Evolutionary conservation across 2,329 filamentous ascomycete genomes (phyloP).

Genomic region (Fusarium verrucosum): DNA sequence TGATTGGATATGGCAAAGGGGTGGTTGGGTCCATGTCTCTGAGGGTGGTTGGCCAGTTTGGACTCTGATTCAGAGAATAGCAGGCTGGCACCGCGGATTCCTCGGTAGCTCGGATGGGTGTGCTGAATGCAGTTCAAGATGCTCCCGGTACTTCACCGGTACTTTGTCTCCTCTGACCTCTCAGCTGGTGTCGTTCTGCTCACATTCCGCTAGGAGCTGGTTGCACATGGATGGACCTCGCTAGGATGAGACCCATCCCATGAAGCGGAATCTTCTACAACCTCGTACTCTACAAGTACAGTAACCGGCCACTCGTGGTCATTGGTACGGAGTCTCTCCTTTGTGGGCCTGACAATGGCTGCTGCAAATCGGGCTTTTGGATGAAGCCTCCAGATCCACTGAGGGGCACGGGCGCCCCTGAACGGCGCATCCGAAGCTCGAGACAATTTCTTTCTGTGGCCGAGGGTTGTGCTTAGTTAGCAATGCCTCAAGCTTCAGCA

Average conservation of each 20-base stretch:
- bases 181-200: conserved; percentile 22
- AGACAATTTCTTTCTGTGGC: conserved; percentile 29
- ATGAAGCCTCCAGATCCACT: conserved; percentile 16
- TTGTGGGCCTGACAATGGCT: conserved; percentile 10
- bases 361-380: conserved; percentile 29
- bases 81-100: conserved; percentile 18
- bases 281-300: conserved; percentile 21
- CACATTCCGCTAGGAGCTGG: not conserved
- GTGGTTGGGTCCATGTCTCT: conserved; percentile 23
- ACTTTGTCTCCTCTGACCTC: conserved; percentile 9
- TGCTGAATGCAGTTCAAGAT: conserved; percentile 4
- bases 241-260: not conserved
- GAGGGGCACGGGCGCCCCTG: conserved; percentile 37
- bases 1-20: conserved; percentile 19
- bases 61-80: conserved; percentile 14
- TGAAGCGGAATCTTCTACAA: conserved; percentile 10
- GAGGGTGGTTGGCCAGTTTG: conserved; percentile 31
- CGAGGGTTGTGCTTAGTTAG: conserved; percentile 10
- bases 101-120: conserved; percentile 31
- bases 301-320: conserved; percentile 35
- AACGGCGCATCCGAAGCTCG: conserved; percentile 42
- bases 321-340: conserved; percentile 35
- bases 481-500: conserved; percentile 1
- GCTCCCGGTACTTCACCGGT: conserved; percentile 18
- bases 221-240: not conserved